Conservation (phyloP, 805 yeast species). For the Myxozyma lipomycoides region DNA sequence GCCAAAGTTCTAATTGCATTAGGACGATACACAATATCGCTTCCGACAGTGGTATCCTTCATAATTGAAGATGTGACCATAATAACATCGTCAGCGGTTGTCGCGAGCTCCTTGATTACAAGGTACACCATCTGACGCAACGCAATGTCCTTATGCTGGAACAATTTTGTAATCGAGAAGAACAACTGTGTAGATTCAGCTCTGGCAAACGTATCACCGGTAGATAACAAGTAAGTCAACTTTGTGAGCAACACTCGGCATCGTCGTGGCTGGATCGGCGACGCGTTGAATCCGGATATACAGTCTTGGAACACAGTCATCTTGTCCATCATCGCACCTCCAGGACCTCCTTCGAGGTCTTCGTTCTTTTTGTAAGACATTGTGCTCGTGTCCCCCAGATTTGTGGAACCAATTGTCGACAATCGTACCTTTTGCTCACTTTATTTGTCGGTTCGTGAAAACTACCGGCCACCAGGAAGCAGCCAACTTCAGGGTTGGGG, state of each 20-base stretch:
- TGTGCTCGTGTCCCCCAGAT: no score
- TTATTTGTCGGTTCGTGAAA: no score
- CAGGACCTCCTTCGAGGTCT: constrained; percentile 56
- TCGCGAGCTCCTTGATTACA: constrained; percentile 85
- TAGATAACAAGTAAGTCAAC: constrained; percentile 72
- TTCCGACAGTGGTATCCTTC: constrained; percentile 92
- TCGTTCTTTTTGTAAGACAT: constrained; percentile 92
- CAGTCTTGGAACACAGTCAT: constrained; percentile 98
- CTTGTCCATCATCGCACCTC: constrained; percentile 67
- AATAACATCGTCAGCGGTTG: constrained; percentile 82
- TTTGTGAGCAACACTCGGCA: constrained; percentile 81
- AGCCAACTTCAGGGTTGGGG: no score
- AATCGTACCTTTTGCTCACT: no score
- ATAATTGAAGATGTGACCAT: constrained; percentile 98
- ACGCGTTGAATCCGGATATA: constrained; percentile 83
- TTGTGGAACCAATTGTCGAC: no score
- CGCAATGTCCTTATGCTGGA: constrained; percentile 82
- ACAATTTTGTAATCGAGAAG: constrained; percentile 88
- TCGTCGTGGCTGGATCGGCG: constrained; percentile 82
- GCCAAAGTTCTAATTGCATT: constrained; percentile 90
- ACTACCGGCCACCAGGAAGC: no score
- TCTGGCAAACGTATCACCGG: constrained; percentile 82
- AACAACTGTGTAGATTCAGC: constrained; percentile 89
- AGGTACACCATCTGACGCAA: constrained; percentile 90
- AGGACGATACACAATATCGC: constrained; percentile 77